These are phyloP conservation scores for Phaffomyces opuntiae DNA, from an alignment of 805 yeast species.

Conservation along the genomic window DNA sequence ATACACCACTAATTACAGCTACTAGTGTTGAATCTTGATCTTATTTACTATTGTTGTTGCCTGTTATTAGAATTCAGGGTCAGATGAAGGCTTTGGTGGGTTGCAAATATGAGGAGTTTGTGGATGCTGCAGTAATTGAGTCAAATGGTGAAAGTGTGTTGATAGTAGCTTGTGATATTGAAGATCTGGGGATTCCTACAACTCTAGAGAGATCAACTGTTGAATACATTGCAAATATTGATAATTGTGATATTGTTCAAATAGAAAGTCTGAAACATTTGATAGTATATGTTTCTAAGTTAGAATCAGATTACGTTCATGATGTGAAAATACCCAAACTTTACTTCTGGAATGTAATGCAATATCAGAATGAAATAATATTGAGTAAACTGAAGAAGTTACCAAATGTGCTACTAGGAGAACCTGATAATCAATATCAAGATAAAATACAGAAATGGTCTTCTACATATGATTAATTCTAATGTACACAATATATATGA, in stretches of 20 bases:
- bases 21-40: too few species aligned
- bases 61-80: too few species aligned
- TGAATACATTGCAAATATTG: constrained; percentile 2
- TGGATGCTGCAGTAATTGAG: constrained; percentile 2
- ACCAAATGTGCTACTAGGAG: not conserved
- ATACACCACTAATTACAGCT: constrained; percentile 2
- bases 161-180: not conserved
- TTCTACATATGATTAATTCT: constrained; percentile 5
- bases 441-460: constrained; percentile 1
- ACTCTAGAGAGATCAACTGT: constrained; percentile 9
- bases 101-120: not conserved
- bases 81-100: constrained; percentile 1
- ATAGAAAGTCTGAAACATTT: not conserved
- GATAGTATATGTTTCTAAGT: constrained; percentile 4
- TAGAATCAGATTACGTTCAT: not conserved
- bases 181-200: not conserved
- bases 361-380: not conserved
- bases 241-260: constrained; percentile 3
- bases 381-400: constrained; percentile 4
- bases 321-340: not conserved
- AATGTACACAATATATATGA: constrained; percentile 7
- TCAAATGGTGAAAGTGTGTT: not conserved
- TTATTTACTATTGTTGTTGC: too few species aligned
- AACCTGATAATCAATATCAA: not conserved
- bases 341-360: not conserved